Conservation (phyloP, 2,329 filamentous ascomycete species). For the Pyrenophora graminea region DNA sequence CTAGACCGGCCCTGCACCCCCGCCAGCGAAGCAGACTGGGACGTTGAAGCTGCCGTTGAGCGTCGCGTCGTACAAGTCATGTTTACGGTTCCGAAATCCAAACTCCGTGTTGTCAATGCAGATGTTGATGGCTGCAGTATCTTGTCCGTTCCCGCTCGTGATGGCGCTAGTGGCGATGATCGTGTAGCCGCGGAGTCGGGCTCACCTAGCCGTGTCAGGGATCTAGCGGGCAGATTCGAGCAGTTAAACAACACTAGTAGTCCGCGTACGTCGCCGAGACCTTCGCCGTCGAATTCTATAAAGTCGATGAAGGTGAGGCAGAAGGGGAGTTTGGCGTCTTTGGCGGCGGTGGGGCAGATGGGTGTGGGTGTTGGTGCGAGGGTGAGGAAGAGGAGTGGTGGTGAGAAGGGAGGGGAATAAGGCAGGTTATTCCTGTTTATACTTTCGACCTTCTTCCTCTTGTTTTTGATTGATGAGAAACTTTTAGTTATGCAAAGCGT, state of each 20-base stretch:
- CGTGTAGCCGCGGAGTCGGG: background rate
- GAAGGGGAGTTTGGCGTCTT: slow-evolving; percentile 20
- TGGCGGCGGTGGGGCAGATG: slow-evolving; percentile 8
- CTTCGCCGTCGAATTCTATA: slow-evolving; percentile 26
- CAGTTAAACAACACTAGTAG: slow-evolving; percentile 17
- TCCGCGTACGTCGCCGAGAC: slow-evolving; percentile 19
- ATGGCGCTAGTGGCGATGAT: slow-evolving; percentile 7
- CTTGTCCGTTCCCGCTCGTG: slow-evolving; percentile 25
- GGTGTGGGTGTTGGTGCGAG: slow-evolving; percentile 1
- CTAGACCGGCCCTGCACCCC: slow-evolving; percentile 35
- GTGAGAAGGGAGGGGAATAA: background rate
- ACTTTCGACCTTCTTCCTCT: too few relatives aligned
- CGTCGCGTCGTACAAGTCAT: slow-evolving; percentile 63
- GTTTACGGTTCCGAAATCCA: slow-evolving; percentile 90
- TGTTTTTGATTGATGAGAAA: too few relatives aligned
- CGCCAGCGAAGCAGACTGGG: slow-evolving; percentile 54
- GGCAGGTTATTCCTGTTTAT: too few relatives aligned
- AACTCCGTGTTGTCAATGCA: slow-evolving; percentile 82
- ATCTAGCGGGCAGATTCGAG: slow-evolving; percentile 39
- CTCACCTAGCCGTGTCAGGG: slow-evolving; percentile 32
- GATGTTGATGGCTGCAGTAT: slow-evolving; percentile 38
- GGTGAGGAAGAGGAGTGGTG: slow-evolving; percentile 5
- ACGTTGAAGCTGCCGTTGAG: slow-evolving; percentile 54
- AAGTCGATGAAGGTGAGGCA: slow-evolving; percentile 33
- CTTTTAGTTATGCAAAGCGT: too few relatives aligned